Conservation (phyloP, 2,329 filamentous ascomycete genomes). For the Rutstroemia sp. region DNA sequence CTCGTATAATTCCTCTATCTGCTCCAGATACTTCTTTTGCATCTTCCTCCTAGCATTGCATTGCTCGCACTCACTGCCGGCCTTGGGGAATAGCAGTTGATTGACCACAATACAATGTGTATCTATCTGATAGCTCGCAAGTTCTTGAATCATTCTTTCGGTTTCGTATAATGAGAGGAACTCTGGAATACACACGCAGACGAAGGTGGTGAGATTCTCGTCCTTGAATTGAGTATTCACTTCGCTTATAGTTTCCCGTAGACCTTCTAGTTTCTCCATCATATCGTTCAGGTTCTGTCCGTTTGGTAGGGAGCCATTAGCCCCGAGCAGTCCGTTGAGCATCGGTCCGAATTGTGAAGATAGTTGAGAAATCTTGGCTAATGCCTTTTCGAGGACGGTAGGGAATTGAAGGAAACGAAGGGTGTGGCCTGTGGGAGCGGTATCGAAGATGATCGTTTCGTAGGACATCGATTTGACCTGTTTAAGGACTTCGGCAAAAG, state of each 20-base stretch:
- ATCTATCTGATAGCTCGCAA: conserved; percentile 88
- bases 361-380: conserved; percentile 94
- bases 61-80: conserved; percentile 82
- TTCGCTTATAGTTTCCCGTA: conserved; percentile 88
- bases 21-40: conserved; percentile 98
- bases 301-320: conserved; percentile 61
- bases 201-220: conserved; percentile 88
- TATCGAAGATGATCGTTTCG: conserved; percentile 99
- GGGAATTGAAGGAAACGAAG: conserved; percentile 98
- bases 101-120: conserved; percentile 98
- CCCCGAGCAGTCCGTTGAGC: conserved; percentile 83
- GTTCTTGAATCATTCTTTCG: conserved; percentile 98
- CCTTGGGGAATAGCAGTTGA: conserved; percentile 87
- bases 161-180: conserved; percentile 97
- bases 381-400: conserved; percentile 92
- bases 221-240: conserved; percentile 99
- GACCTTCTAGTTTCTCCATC: conserved; percentile 86
- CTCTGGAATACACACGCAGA: conserved; percentile 97
- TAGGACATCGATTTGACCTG: conserved; percentile 98
- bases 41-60: conserved; percentile 93
- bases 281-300: conserved; percentile 90
- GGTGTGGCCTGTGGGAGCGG: conserved; percentile 94
- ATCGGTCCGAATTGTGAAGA: conserved; percentile 93
- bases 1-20: conserved; percentile 97
- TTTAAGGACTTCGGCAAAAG: conserved; percentile 97